These are phyloP conservation scores for Helianthus annuus DNA, from an alignment of 129 eudicot species.

Conservation along the genomic window HanXRQr2.0-SUNRISE NC_035447.2:34276569-34277068, in stretches of 20 bases:
- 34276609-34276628: constrained; percentile 2
- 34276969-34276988: too few species aligned
- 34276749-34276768: constrained; percentile 52
- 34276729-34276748: constrained; percentile 70
- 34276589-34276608: background rate
- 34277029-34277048: too few species aligned
- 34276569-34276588: background rate
- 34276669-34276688: background rate
- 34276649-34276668: background rate
- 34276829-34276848: constrained; percentile 3
- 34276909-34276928: background rate
- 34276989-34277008: too few species aligned
- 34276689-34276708: background rate
- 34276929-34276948: background rate
- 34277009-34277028: too few species aligned
- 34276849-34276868: background rate
- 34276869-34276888: background rate
- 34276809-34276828: constrained; percentile 77
- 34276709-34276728: constrained; percentile 63
- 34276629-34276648: background rate
- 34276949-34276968: too few species aligned
- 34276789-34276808: constrained; percentile 87
- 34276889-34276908: background rate
- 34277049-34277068: too few species aligned
- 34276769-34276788: constrained; percentile 57